These are phyloP conservation scores for Citrullus amarus DNA, from an alignment of 306 rosid species.

Conservation along the genomic window DNA sequence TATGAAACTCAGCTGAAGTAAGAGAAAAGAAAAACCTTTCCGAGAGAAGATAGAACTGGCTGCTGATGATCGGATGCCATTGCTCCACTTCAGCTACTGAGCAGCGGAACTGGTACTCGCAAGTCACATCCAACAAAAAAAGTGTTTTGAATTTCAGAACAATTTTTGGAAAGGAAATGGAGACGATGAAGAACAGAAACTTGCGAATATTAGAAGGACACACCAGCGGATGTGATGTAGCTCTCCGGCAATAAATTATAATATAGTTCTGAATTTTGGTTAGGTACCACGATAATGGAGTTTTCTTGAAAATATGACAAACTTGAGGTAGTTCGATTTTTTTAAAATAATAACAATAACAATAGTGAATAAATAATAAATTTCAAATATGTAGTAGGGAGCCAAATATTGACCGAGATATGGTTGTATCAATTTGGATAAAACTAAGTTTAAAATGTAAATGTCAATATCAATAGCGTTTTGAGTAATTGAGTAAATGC, in stretches of 20 bases:
- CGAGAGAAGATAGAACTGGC: constrained; percentile 17
- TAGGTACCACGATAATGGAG: too few relatives aligned
- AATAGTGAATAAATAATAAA: too few relatives aligned
- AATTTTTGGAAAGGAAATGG: background rate
- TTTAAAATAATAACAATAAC: too few relatives aligned
- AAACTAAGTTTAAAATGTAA: too few relatives aligned
- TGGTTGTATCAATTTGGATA: too few relatives aligned
- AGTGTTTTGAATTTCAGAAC: background rate
- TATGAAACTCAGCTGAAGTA: background rate
- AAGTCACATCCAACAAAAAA: background rate
- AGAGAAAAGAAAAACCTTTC: constrained; percentile 23
- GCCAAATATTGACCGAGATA: too few relatives aligned
- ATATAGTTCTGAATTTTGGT: too few relatives aligned
- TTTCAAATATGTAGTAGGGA: too few relatives aligned
- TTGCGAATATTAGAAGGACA: background rate
- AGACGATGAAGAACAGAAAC: background rate
- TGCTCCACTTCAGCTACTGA: background rate
- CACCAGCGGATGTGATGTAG: background rate
- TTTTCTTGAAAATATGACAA: too few relatives aligned
- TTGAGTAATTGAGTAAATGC: too few relatives aligned
- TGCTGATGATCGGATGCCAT: constrained; percentile 58
- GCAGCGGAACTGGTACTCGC: background rate
- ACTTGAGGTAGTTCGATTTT: too few relatives aligned
- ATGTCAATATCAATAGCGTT: too few relatives aligned
- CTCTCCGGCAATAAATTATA: background rate